Evolutionary conservation across 1,284 basidiomycete species (phyloP).

Genomic region (Tilletia horrida): DNA sequence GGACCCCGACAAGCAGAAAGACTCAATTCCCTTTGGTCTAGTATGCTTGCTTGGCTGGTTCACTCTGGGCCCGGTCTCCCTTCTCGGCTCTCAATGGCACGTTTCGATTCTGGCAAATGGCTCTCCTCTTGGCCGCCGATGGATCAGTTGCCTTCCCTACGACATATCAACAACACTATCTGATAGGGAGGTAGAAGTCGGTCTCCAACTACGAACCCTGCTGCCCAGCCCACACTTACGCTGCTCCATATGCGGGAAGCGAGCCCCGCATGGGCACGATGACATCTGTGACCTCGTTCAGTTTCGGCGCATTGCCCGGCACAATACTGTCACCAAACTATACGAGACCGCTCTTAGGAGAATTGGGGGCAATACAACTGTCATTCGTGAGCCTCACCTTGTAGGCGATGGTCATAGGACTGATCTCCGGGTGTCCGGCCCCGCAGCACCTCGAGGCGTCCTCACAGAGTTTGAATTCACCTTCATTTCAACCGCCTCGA

Average conservation of each 20-base stretch:
- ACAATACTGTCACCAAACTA: background rate
- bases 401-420: too few species aligned
- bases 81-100: too few species aligned
- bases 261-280: constrained; percentile 1
- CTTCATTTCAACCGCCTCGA: too few species aligned
- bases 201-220: constrained; percentile 4
- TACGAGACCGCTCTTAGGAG: too few species aligned
- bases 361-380: too few species aligned
- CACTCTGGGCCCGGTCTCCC: background rate
- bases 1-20: background rate
- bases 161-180: constrained; percentile 5
- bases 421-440: too few species aligned
- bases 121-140: constrained; percentile 4
- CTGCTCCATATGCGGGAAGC: background rate
- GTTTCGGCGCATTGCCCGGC: background rate
- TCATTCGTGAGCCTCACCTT: too few species aligned
- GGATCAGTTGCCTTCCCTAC: background rate
- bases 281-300: background rate
- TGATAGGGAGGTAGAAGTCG: constrained; percentile 6
- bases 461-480: too few species aligned
- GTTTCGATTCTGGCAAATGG: background rate
- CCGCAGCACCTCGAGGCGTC: too few species aligned
- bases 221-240: background rate
- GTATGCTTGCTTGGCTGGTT: background rate
- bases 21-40: background rate